Percentiles rank a stretch among this genome's conserved stretches.
Evolutionary conservation across 805 yeast genomes (phyloP).

Genomic region (Geotrichum ghanense): DNA sequence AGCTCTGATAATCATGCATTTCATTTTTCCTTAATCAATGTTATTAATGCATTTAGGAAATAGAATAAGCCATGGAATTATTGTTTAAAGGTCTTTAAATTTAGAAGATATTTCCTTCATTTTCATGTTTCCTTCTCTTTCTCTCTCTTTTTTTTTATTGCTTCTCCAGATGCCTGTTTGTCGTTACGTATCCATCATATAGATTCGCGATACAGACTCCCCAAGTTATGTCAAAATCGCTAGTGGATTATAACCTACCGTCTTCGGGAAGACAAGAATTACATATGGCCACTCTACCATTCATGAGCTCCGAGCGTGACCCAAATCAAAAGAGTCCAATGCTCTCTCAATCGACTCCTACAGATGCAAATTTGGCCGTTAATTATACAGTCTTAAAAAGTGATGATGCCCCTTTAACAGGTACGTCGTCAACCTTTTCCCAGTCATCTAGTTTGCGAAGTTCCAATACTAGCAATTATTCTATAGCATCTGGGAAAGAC

Average conservation of each 20-base stretch:
- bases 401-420: not conserved
- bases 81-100: not conserved
- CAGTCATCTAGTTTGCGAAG: not conserved
- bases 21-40: not conserved
- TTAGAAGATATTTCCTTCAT: not conserved
- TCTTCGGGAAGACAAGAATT: conserved; percentile 1
- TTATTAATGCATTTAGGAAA: not conserved
- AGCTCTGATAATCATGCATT: not conserved
- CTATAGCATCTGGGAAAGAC: not conserved
- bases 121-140: not conserved
- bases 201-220: no score
- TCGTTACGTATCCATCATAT: no score
- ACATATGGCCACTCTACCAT: not conserved
- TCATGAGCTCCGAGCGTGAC: not conserved
- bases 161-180: not conserved
- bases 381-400: not conserved
- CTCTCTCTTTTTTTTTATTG: not conserved
- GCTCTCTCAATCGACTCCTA: not conserved
- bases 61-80: not conserved
- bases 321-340: not conserved
- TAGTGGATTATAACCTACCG: not conserved
- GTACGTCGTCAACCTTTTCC: not conserved
- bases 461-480: not conserved
- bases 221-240: not conserved
- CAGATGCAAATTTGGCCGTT: not conserved